phyloP scores from a whole-genome alignment of 352 stramenopile species.

The Phytophthora sp. region DNA sequence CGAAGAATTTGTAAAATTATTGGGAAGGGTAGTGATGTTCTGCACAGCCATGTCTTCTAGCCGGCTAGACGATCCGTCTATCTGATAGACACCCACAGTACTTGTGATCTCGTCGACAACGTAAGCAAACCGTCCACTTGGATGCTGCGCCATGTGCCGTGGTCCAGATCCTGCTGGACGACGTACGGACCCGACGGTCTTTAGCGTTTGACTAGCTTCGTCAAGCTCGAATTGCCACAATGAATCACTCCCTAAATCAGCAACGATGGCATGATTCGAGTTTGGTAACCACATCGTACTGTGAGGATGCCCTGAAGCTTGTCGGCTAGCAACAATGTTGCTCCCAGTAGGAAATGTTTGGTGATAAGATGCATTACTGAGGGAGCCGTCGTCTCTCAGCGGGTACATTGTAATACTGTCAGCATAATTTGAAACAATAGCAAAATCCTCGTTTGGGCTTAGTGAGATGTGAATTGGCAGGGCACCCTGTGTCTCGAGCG shows the following conservation, averaged over 20 bases:
- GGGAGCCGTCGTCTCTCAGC: constrained; percentile 39
- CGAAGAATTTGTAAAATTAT: constrained; percentile 23
- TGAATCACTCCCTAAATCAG: constrained; percentile 59
- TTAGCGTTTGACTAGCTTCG: constrained; percentile 31
- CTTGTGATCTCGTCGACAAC: constrained; percentile 63
- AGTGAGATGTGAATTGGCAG: constrained; percentile 47
- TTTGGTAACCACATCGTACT: constrained; percentile 56
- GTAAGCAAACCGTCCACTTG: constrained; percentile 44
- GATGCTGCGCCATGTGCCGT: constrained; percentile 55
- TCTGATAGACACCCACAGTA: constrained; percentile 55
- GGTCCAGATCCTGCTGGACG: constrained; percentile 46
- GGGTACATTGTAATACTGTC: constrained; percentile 58
- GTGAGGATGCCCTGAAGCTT: constrained; percentile 56
- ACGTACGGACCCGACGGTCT: constrained; percentile 9
- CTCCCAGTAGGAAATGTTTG: constrained; percentile 44
- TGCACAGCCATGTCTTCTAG: constrained; percentile 36
- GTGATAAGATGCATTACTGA: constrained; percentile 33
- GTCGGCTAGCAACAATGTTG: constrained; percentile 31
- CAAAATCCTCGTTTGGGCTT: constrained; percentile 52
- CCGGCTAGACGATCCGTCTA: constrained; percentile 13
- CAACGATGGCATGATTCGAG: constrained; percentile 37
- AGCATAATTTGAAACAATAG: constrained; percentile 59
- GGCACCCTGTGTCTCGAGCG: constrained; percentile 41
- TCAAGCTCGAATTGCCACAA: constrained; percentile 56
- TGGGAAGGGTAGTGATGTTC: constrained; percentile 54